Conservation (phyloP, 169 alveolate species). For the Theileria annulata region DNA sequence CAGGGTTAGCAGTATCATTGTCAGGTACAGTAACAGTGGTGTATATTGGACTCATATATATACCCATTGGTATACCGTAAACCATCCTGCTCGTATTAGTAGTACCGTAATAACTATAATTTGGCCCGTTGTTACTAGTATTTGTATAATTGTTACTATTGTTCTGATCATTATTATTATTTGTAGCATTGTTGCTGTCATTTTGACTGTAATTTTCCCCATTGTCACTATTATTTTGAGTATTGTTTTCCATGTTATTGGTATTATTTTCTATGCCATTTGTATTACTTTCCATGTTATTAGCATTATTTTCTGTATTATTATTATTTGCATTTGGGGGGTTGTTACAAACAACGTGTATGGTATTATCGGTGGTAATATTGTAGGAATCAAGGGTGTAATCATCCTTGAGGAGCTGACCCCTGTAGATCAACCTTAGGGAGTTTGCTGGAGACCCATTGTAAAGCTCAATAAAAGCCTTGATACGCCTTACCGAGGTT, state of each 20-base stretch:
- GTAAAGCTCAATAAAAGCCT: conserved; percentile 31
- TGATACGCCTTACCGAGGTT: conserved; percentile 24
- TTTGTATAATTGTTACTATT: neutral
- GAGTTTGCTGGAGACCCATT: conserved; percentile 32
- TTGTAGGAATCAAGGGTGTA: conserved; percentile 29
- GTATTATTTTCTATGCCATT: no score
- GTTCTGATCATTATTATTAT: neutral
- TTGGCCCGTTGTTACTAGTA: neutral
- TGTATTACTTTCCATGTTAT: neutral
- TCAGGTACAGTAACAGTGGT: conserved; percentile 7
- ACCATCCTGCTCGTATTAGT: neutral
- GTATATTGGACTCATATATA: conserved; percentile 24
- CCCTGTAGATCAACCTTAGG: conserved; percentile 55
- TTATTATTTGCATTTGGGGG: neutral
- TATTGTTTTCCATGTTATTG: no score
- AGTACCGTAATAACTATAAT: neutral
- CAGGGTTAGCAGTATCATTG: neutral
- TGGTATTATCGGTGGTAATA: conserved; percentile 31
- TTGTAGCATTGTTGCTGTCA: neutral
- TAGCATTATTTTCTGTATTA: neutral
- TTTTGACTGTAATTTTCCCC: neutral
- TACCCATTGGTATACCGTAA: conserved; percentile 4
- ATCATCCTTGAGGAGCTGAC: conserved; percentile 50
- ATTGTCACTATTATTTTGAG: neutral
- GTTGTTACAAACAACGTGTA: conserved; percentile 40